Conservation (phyloP, 257 asterid species). For the Scutellaria minor region DNA sequence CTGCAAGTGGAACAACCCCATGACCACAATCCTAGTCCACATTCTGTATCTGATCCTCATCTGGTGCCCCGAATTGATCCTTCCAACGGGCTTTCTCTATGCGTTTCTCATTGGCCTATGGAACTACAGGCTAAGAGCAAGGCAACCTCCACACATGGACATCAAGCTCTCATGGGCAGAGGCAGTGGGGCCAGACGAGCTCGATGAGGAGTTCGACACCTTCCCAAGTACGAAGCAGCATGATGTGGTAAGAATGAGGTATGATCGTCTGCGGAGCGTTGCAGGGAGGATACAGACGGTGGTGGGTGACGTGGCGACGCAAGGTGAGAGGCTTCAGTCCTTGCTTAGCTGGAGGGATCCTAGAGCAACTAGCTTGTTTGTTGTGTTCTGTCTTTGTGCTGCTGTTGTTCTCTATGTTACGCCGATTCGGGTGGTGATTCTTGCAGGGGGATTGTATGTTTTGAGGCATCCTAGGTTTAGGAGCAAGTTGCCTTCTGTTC, state of each 20-base stretch:
- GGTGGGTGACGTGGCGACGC: slow-evolving; percentile 76
- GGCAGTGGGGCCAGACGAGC: slow-evolving; percentile 65
- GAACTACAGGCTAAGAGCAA: slow-evolving; percentile 66
- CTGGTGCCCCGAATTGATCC: slow-evolving; percentile 72
- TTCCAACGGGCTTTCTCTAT: slow-evolving; percentile 66
- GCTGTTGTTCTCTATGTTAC: slow-evolving; percentile 62
- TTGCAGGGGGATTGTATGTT: slow-evolving; percentile 58
- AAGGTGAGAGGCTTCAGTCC: slow-evolving; percentile 71
- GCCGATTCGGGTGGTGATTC: slow-evolving; percentile 54
- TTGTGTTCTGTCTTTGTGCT: slow-evolving; percentile 60
- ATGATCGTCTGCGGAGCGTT: slow-evolving; percentile 70
- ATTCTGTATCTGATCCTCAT: slow-evolving; percentile 61
- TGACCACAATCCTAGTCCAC: slow-evolving; percentile 66
- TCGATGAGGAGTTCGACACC: slow-evolving; percentile 80
- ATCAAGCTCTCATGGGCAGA: slow-evolving; percentile 74
- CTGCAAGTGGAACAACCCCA: slow-evolving; percentile 63
- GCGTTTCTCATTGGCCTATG: slow-evolving; percentile 65
- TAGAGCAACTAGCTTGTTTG: slow-evolving; percentile 68
- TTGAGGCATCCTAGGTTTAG: slow-evolving; percentile 76
- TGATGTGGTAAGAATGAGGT: slow-evolving; percentile 66
- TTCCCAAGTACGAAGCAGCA: slow-evolving; percentile 57
- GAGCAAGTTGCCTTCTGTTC: slow-evolving; percentile 68
- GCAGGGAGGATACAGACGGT: slow-evolving; percentile 83
- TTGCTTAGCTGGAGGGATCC: slow-evolving; percentile 85
- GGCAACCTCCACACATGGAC: slow-evolving; percentile 82